A percentile compares a stretch with the other conserved stretches of the same genome.
Evolutionary conservation across 192 early-diverging fungal genomes (phyloP).

Genomic region (Phlyctochytrium arcticum): DNA sequence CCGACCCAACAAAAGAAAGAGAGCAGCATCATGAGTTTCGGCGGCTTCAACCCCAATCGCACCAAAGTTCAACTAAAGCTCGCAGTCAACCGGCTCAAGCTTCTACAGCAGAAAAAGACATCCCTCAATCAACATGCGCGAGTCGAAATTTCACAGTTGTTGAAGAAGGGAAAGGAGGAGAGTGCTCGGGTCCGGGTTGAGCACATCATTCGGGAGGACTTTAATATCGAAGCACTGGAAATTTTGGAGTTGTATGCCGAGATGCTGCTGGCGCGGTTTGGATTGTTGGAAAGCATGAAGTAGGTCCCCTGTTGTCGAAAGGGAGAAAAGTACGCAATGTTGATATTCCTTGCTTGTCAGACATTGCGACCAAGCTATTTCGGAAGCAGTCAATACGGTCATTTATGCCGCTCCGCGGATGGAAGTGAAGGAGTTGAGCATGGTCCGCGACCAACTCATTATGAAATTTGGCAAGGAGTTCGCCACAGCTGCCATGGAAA

Average conservation of each 20-base stretch:
- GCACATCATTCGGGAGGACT: conserved; percentile 93
- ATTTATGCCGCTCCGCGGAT: conserved; percentile 86
- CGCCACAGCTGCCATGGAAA: conserved; percentile 67
- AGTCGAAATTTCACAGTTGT: conserved; percentile 74
- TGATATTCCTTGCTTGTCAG: conserved; percentile 29
- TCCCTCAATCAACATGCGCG: conserved; percentile 68
- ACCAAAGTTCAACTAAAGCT: conserved; percentile 70
- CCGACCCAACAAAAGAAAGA: no score
- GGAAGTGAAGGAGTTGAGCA: conserved; percentile 78
- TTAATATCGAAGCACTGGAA: conserved; percentile 88
- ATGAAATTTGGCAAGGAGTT: conserved; percentile 84
- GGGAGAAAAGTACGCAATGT: neutral
- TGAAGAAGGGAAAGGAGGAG: conserved; percentile 80
- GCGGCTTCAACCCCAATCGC: conserved; percentile 23
- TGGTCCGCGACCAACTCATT: conserved; percentile 49
- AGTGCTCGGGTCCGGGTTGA: conserved; percentile 83
- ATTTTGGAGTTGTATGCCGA: conserved; percentile 91
- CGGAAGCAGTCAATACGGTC: conserved; percentile 83
- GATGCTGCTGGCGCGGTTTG: conserved; percentile 79
- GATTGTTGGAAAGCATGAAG: conserved; percentile 78
- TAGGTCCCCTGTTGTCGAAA: conserved; percentile 23
- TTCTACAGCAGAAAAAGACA: conserved; percentile 84
- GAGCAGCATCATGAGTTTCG: conserved; percentile 25
- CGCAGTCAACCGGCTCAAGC: conserved; percentile 78
- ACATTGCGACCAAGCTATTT: conserved; percentile 73